Conservation (phyloP, 371 early-diverging fungal species). For the Rhizopus stolonifer region DNA sequence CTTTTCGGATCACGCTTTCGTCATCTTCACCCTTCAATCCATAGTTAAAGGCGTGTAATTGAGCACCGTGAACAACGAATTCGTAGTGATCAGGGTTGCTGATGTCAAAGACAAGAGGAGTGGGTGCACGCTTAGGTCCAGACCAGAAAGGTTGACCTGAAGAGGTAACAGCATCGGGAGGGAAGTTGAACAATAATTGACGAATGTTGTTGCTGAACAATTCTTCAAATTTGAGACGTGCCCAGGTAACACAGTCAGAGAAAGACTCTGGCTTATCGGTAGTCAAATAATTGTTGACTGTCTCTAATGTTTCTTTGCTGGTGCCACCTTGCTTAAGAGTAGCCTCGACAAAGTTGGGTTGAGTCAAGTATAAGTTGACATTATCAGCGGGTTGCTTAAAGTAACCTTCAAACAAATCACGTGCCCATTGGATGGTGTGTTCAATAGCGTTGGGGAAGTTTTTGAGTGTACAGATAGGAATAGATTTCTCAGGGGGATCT, state of each 20-base stretch:
- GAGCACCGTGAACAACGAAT: constrained; percentile 92
- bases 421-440: constrained; percentile 99
- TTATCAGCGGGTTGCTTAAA: constrained; percentile 93
- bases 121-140: constrained; percentile 98
- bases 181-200: constrained; percentile 95
- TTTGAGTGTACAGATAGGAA: constrained; percentile 99
- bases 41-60: constrained; percentile 95
- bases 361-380: constrained; percentile 88
- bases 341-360: constrained; percentile 78
- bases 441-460: constrained; percentile 99
- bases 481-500: constrained; percentile 99
- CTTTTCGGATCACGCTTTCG: constrained; percentile 64
- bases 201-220: constrained; percentile 89
- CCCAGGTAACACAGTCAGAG: constrained; percentile 93
- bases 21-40: constrained; percentile 81
- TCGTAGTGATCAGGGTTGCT: constrained; percentile 82
- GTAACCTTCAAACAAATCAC: constrained; percentile 95
- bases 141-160: constrained; percentile 98
- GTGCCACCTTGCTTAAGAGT: constrained; percentile 79
- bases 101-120: constrained; percentile 78
- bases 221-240: constrained; percentile 91
- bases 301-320: constrained; percentile 75
- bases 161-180: constrained; percentile 89
- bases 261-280: constrained; percentile 80
- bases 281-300: constrained; percentile 72